Percentiles rank a stretch among this genome's conserved stretches.
These are phyloP conservation scores for Spencermartinsiella ligniputridi DNA, from an alignment of 1,139 yeast species.

Conservation along the genomic window DNA sequence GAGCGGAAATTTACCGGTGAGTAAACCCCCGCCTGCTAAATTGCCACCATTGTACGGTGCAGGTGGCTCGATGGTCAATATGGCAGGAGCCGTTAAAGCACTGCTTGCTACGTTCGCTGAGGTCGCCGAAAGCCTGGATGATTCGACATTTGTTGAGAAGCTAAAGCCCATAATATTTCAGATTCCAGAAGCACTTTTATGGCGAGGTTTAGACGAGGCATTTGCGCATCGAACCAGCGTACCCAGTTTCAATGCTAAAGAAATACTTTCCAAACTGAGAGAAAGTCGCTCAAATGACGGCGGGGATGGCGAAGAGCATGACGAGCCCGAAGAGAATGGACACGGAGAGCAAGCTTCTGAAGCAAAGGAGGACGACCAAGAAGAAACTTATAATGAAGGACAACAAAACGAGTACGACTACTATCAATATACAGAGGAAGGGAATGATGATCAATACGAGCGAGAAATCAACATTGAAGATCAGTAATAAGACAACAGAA, in stretches of 20 bases:
- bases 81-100: conserved; percentile 19
- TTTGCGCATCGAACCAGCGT: conserved; percentile 16
- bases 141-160: conserved; percentile 7
- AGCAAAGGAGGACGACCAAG: neutral
- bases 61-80: conserved; percentile 19
- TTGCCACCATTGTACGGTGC: conserved; percentile 13
- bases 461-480: neutral
- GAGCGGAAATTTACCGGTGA: conserved; percentile 18
- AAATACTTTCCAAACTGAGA: conserved; percentile 4
- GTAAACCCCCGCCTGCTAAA: conserved; percentile 10
- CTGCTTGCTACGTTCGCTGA: conserved; percentile 15
- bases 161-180: conserved; percentile 18
- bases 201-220: conserved; percentile 20
- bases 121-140: conserved; percentile 6
- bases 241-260: conserved; percentile 12
- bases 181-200: conserved; percentile 20
- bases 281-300: neutral
- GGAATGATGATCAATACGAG: neutral
- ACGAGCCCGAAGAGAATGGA: neutral
- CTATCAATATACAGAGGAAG: neutral
- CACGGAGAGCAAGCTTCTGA: conserved; percentile 1
- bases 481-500: neutral
- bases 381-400: too few relatives aligned
- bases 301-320: neutral
- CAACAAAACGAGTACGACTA: neutral